Percentiles rank a stretch among this genome's conserved stretches.
Conservation (phyloP, 768 basidiomycete genomes). For the Megacollybia marginata region DNA sequence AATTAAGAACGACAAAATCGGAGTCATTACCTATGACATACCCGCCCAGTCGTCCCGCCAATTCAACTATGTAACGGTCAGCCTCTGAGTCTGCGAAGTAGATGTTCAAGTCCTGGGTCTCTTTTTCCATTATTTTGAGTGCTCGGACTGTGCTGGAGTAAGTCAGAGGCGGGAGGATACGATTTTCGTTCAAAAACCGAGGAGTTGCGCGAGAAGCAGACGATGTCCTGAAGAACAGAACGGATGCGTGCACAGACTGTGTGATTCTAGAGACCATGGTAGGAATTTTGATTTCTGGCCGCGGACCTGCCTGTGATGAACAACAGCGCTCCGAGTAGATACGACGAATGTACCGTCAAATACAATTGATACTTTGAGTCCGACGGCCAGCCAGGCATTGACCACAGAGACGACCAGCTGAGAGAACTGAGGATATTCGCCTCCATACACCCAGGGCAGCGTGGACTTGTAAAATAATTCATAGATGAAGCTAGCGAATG, state of each 20-base stretch:
- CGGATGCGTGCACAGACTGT: conserved; percentile 52
- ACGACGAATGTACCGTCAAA: conserved; percentile 60
- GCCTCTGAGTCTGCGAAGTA: conserved; percentile 79
- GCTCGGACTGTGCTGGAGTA: conserved; percentile 53
- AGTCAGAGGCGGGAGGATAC: conserved; percentile 65
- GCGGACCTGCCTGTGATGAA: conserved; percentile 42
- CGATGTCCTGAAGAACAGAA: conserved; percentile 81
- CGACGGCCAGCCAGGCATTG: conserved; percentile 60
- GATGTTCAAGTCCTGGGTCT: conserved; percentile 35
- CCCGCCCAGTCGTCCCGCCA: conserved; percentile 65
- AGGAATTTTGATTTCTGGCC: conserved; percentile 64
- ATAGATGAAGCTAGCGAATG: conserved; percentile 61
- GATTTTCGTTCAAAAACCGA: conserved; percentile 65
- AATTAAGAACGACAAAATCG: conserved; percentile 73
- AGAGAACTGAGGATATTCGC: conserved; percentile 60
- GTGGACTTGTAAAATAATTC: conserved; percentile 49
- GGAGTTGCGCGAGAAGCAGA: conserved; percentile 49
- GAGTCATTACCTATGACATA: conserved; percentile 79
- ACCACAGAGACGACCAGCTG: conserved; percentile 43
- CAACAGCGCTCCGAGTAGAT: not conserved
- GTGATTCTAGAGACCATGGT: conserved; percentile 55
- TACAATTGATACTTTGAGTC: conserved; percentile 63
- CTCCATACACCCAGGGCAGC: conserved; percentile 82
- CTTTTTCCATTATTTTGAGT: conserved; percentile 31
- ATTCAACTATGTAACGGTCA: conserved; percentile 78